Percentiles rank a stretch among this genome's conserved stretches.
Conservation (phyloP, 2,329 filamentous ascomycete genomes). For the Metarhizium guizhouense region DNA sequence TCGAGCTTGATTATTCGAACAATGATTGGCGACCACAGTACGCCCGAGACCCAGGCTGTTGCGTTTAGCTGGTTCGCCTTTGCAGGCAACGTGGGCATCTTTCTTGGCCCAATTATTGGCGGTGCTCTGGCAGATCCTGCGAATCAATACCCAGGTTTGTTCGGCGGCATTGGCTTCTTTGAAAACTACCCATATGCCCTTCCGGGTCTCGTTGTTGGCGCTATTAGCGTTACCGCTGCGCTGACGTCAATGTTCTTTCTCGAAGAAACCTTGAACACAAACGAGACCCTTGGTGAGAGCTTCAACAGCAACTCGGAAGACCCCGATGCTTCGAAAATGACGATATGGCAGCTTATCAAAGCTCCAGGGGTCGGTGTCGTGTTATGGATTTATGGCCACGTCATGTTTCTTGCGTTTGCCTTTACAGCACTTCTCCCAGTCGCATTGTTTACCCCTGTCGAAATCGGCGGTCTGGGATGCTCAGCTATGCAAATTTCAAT, state of each 20-base stretch:
- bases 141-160: slow-evolving; percentile 48
- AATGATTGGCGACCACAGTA: slow-evolving; percentile 69
- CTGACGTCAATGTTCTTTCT: slow-evolving; percentile 45
- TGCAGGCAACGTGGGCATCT: slow-evolving; percentile 63
- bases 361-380: slow-evolving; percentile 57
- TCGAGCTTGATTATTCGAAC: slow-evolving; percentile 66
- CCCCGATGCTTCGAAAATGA: slow-evolving; percentile 6
- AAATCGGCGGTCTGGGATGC: slow-evolving; percentile 58
- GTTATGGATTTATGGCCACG: slow-evolving; percentile 55
- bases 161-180: slow-evolving; percentile 37
- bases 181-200: slow-evolving; percentile 43
- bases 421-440: slow-evolving; percentile 65
- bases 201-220: slow-evolving; percentile 43
- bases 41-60: slow-evolving; percentile 58
- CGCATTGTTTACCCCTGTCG: slow-evolving; percentile 55
- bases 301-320: not conserved
- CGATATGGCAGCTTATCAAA: slow-evolving; percentile 39
- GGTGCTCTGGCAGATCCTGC: slow-evolving; percentile 61
- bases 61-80: slow-evolving; percentile 75
- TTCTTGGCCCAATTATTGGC: slow-evolving; percentile 61
- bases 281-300: not conserved
- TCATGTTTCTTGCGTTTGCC: slow-evolving; percentile 59
- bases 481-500: slow-evolving; percentile 53
- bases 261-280: slow-evolving; percentile 48
- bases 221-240: slow-evolving; percentile 48